Evolutionary conservation across 2,329 filamentous ascomycete genomes (phyloP).

Genomic region (Beauveria sp.): DNA sequence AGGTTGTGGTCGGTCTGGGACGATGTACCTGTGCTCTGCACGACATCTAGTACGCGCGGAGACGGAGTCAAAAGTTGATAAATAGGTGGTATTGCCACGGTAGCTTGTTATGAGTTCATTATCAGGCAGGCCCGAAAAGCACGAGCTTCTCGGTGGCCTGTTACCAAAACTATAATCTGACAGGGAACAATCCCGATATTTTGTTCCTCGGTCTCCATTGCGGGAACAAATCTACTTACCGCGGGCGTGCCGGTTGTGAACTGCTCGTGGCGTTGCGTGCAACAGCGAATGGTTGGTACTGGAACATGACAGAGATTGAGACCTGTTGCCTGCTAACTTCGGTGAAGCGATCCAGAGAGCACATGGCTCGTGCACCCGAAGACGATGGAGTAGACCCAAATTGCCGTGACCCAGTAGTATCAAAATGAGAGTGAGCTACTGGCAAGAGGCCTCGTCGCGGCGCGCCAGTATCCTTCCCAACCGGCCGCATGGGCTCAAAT

Average conservation of each 20-base stretch:
- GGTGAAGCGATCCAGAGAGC: neutral
- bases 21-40: neutral
- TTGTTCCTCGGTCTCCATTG: neutral
- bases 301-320: neutral
- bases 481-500: conserved; percentile 9
- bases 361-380: neutral
- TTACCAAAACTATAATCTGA: neutral
- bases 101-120: neutral
- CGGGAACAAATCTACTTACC: conserved; percentile 5
- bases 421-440: neutral
- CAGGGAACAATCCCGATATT: conserved; percentile 1
- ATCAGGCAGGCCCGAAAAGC: neutral
- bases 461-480: neutral
- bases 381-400: neutral
- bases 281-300: no score
- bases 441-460: neutral
- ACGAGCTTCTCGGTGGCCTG: neutral
- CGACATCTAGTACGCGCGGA: neutral
- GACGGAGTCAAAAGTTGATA: neutral
- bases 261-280: neutral
- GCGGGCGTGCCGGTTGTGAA: neutral
- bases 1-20: neutral
- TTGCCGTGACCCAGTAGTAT: neutral
- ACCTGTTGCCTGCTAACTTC: neutral
- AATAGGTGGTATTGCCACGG: neutral